A percentile compares a stretch with the other conserved stretches of the same genome.
Evolutionary conservation across 345 rosid genomes (phyloP).

Genomic region (Gossypium longicalyx): DNA sequence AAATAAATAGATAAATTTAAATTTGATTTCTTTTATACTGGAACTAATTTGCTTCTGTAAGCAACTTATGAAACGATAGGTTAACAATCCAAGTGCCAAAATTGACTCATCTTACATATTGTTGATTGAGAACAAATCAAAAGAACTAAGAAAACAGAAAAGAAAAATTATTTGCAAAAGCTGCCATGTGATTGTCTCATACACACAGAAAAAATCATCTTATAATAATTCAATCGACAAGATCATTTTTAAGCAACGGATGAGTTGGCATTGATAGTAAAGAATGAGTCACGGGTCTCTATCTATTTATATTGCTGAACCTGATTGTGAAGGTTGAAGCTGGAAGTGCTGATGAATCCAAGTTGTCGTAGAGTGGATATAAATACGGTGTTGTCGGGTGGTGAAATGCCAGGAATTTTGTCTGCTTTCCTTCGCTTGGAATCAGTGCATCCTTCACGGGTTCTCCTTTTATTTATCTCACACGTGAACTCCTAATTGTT

Average conservation of each 20-base stretch:
- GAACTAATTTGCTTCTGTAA: too few species aligned
- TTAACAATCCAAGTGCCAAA: not conserved
- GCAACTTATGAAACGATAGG: too few species aligned
- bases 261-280: not conserved
- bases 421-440: slow-evolving; percentile 16
- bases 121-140: not conserved
- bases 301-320: not conserved
- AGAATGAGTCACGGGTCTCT: slow-evolving; percentile 22
- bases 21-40: too few species aligned
- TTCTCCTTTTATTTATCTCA: not conserved
- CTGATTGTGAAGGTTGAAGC: not conserved
- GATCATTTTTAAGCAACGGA: not conserved
- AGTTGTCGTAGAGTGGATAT: slow-evolving; percentile 12
- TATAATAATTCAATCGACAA: not conserved
- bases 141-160: not conserved
- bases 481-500: slow-evolving; percentile 25
- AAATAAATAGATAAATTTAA: too few species aligned
- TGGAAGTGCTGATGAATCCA: slow-evolving; percentile 8
- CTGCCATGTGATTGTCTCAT: not conserved
- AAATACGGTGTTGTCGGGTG: slow-evolving; percentile 23
- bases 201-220: not conserved
- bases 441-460: slow-evolving; percentile 33
- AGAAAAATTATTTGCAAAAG: not conserved
- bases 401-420: slow-evolving; percentile 17
- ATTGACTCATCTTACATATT: not conserved